Evolutionary conservation across 306 rosid genomes (phyloP).

Genomic region (Cercis canadensis): DNA sequence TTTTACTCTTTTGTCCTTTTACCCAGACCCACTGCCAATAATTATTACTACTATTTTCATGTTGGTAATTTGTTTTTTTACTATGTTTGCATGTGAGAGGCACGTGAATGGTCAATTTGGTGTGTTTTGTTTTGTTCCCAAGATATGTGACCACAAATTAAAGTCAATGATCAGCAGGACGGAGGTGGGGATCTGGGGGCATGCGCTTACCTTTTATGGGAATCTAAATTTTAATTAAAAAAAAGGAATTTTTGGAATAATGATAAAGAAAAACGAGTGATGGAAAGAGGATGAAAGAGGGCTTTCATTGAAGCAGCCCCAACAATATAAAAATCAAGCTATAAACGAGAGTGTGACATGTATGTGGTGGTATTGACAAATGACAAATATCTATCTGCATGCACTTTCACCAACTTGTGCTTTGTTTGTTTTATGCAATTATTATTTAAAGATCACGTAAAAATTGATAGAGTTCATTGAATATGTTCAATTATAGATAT

Average conservation of each 20-base stretch:
- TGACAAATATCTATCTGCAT: background rate
- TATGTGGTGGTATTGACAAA: background rate
- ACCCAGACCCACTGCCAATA: too few relatives aligned
- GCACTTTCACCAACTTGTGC: background rate
- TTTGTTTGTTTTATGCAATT: background rate
- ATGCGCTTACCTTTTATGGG: conserved; percentile 23
- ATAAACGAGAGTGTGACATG: conserved; percentile 5
- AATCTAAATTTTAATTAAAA: too few relatives aligned
- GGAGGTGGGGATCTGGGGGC: conserved; percentile 26
- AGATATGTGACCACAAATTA: background rate
- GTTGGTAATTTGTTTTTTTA: too few relatives aligned
- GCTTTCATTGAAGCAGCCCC: background rate
- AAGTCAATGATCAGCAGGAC: conserved; percentile 28
- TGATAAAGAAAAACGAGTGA: background rate
- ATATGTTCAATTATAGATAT: too few relatives aligned
- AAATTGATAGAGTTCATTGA: too few relatives aligned
- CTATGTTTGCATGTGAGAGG: conserved; percentile 33
- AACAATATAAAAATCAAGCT: background rate
- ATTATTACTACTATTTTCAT: too few relatives aligned
- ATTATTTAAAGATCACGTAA: too few relatives aligned
- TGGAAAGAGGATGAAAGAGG: background rate
- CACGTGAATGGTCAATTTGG: conserved; percentile 46
- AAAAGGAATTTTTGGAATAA: too few relatives aligned
- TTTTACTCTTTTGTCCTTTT: too few relatives aligned
- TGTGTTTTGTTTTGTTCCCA: too few relatives aligned